Evolutionary conservation across 208 protist species (phyloP), one percentile per base, ranked within the genome.

Genomic region (Leishmania arabica): DNA sequence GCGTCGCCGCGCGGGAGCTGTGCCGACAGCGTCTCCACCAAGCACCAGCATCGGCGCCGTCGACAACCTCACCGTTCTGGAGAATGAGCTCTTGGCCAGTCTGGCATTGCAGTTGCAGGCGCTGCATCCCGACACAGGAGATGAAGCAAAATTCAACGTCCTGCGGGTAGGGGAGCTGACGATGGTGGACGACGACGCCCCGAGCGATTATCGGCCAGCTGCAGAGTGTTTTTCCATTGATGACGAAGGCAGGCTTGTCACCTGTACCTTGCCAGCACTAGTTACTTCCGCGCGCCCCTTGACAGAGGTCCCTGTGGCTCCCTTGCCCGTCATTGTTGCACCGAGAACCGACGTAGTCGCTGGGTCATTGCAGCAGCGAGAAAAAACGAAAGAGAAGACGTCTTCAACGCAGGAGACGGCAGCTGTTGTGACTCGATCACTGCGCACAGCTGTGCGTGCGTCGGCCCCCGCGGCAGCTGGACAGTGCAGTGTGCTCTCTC

Each of bases 11-110:
- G 65, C 47, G 19, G 69, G 84, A 45, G 54, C 34, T 53, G 17
- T 8, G 7, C 49, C 71, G 31, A 9, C 62, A 11, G 13, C 34
- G 47, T 17, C 54, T 54, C 56, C 37, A 31, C 17, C 24, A 7
- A 31, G 24, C 34, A 60, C 60, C 8, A 74, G 45, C 58, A 40
- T 19, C 53, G 8, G 49, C 11, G 19, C 31, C 6, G 42, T 37
- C 13, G 64, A 72, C 1, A 24, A 45, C 49, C 24, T 71, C 19
- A 47, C 76, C 7, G 58, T 72, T 62, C 8, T 89, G 37, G 73
- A 92, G 75, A 95, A 93, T 69, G 75, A 94, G 15, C 72, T 96
- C 1, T 75, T 95, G 9, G 84, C 88, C 24, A 94, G 88, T 49
- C 86, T 96, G 31, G 49, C 85, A 34, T 49, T 92, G 65, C 87